Evolutionary conservation across 2,329 filamentous ascomycete species (phyloP), one percentile per base, ranked within the genome.

Genomic region (Teratosphaeriaceae sp.): DNA sequence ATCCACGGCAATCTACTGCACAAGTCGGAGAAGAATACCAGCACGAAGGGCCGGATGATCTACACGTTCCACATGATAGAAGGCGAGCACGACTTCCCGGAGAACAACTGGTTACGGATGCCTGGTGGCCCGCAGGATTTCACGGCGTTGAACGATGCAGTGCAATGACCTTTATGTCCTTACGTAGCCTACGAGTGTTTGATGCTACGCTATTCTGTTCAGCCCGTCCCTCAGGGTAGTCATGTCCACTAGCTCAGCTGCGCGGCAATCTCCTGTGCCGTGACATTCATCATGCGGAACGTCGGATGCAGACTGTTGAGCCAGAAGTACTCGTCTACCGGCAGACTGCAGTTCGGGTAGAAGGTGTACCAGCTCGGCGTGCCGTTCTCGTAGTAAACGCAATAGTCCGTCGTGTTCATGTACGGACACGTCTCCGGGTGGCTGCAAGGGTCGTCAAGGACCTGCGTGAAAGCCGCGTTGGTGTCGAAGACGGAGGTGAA

Each of bases 61-160:
- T 98, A 97, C 66, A 97, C 92, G 0, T 98, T 97, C 64, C 92
- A 98, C 70, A 79, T 94, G 45, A 97, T 97, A 58, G 92, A 97
- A 68, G 85, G 84, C 0, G 77, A 84, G 16, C 71, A 80, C 33
- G 71, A 69, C 42, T 98, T 97, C 64, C 92, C 97, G 65, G 76
- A 76, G 66, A 75, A 75, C 66, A 98, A 98, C 66, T 97, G 92
- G 92, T 66, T 98, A 63, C 90, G 96, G 69, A 88, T 89, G 45
- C 84, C 88, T 0, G 70, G 73, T 30, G 77, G 78, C 31, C 40
- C 40, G 29, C 21, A 42, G 15, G 89, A 87, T 0, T 96, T 98
- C 60, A 60, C 60, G 29, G 61, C 47, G 47, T 42, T 65, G 40
- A 59, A 57, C 15, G 40, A 47, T 20, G 48, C 44, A 11, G 18